These are phyloP conservation scores for Purshia tridentata DNA, from an alignment of 306 rosid species.

Conservation along the genomic window DNA sequence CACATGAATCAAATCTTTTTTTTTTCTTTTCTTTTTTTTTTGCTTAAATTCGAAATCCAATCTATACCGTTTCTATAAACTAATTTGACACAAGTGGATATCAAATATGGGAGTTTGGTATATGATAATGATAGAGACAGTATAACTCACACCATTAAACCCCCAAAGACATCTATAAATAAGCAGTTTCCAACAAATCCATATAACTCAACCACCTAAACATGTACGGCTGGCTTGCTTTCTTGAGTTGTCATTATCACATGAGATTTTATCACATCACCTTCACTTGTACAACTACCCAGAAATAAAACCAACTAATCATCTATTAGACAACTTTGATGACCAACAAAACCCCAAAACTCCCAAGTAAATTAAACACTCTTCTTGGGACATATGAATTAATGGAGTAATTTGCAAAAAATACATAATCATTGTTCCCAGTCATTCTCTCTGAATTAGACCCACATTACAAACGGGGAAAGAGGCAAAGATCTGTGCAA, in stretches of 20 bases:
- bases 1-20: neutral
- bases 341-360: neutral
- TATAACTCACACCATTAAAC: too few relatives aligned
- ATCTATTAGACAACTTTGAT: neutral
- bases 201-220: neutral
- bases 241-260: neutral
- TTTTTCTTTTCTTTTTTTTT: too few relatives aligned
- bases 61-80: neutral
- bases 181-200: neutral
- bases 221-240: neutral
- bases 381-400: neutral
- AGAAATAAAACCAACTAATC: neutral
- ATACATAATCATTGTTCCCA: slow-evolving; percentile 1
- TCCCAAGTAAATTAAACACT: slow-evolving; percentile 14
- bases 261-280: neutral
- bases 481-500: slow-evolving; percentile 24
- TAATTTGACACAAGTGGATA: neutral
- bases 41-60: neutral
- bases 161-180: neutral
- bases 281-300: neutral
- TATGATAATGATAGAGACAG: neutral
- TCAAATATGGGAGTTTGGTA: neutral
- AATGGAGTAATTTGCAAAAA: slow-evolving; percentile 15
- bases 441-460: slow-evolving; percentile 14
- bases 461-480: slow-evolving; percentile 12